Percentiles rank a stretch among this genome's conserved stretches.
phyloP scores from a whole-genome alignment of 2,329 filamentous ascomycete genomes.

The Colletotrichum sojae region DNA sequence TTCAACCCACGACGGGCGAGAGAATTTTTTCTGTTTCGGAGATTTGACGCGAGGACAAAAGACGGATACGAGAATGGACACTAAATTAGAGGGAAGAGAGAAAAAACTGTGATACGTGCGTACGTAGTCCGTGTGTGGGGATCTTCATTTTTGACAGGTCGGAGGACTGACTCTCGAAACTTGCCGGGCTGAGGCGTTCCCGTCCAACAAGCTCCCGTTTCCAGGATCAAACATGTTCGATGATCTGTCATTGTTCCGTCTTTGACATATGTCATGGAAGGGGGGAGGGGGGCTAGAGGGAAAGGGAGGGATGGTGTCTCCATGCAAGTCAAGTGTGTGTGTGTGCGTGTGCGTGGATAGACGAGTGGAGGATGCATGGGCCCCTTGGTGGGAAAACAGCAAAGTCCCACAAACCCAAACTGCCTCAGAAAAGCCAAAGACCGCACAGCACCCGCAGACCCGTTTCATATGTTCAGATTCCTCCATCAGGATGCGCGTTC shows the following conservation, averaged over 20 bases:
- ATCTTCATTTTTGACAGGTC: slow-evolving; percentile 12
- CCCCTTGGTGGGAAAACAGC: slow-evolving; percentile 7
- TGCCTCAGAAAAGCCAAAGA: slow-evolving; percentile 24
- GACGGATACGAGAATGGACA: slow-evolving; percentile 19
- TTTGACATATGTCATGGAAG: slow-evolving; percentile 22
- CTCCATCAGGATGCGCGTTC: slow-evolving; percentile 3
- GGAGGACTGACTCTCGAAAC: slow-evolving; percentile 33
- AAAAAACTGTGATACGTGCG: neutral
- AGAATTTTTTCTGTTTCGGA: neutral
- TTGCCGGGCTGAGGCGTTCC: slow-evolving; percentile 4
- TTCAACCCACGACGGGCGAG: neutral
- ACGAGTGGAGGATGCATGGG: slow-evolving; percentile 9
- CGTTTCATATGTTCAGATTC: slow-evolving; percentile 23
- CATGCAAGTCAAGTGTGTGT: neutral
- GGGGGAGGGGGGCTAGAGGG: neutral
- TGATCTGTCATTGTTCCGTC: slow-evolving; percentile 11
- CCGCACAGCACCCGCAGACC: neutral
- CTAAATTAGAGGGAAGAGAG: neutral
- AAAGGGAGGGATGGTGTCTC: neutral
- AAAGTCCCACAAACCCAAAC: slow-evolving; percentile 12
- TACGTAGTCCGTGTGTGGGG: neutral
- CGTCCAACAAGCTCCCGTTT: neutral
- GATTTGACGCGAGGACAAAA: neutral
- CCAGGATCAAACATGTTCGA: slow-evolving; percentile 17
- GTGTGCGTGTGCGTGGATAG: neutral